These are phyloP conservation scores for Dovyalis caffra DNA, from an alignment of 345 rosid genomes.

Conservation along the genomic window DNA sequence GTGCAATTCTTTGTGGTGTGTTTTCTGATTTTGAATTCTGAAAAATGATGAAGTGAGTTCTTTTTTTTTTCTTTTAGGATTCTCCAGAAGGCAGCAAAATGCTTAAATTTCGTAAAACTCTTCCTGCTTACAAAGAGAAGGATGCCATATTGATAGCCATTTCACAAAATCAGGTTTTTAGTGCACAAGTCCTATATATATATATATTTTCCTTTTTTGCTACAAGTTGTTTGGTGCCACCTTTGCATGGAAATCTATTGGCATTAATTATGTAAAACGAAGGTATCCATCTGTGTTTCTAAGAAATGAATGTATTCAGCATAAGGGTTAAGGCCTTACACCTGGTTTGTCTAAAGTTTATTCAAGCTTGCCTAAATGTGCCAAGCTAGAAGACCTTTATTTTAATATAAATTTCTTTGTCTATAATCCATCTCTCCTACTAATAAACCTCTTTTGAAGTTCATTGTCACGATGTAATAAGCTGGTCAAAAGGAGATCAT, in stretches of 20 bases:
- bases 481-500: no score
- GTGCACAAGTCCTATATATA: no score
- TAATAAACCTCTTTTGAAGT: no score
- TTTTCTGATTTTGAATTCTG: slow-evolving; percentile 1
- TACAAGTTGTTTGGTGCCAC: not conserved
- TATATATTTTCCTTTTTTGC: not conserved
- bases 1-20: no score
- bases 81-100: slow-evolving; percentile 67
- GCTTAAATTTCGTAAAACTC: slow-evolving; percentile 62
- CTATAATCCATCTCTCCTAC: no score
- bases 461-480: no score
- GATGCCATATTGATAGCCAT: slow-evolving; percentile 57
- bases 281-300: not conserved
- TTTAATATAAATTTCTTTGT: no score
- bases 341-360: not conserved
- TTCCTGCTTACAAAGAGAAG: slow-evolving; percentile 81
- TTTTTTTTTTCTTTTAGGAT: slow-evolving; percentile 39
- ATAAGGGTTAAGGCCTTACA: not conserved
- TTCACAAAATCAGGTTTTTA: slow-evolving; percentile 68
- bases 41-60: not conserved
- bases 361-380: not conserved
- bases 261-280: not conserved
- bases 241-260: not conserved
- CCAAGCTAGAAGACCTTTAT: not conserved
- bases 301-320: not conserved